A percentile compares a stretch with the other conserved stretches of the same genome.
phyloP scores from a whole-genome alignment of 129 eudicot species.

The Calendula officinalis region DNA sequence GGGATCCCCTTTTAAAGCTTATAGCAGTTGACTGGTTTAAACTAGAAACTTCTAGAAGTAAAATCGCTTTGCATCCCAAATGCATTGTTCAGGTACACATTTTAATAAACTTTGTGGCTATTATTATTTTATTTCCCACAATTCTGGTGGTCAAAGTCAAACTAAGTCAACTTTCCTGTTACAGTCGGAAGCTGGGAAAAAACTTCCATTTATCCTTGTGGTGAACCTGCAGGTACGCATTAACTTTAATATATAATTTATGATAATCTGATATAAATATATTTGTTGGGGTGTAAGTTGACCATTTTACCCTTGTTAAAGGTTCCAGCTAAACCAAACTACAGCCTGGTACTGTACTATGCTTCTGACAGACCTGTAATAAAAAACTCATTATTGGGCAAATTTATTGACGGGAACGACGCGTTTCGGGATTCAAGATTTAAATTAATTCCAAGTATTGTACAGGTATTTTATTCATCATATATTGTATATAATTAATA shows the following conservation, averaged over 20 bases:
- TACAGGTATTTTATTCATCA: slow-evolving; percentile 46
- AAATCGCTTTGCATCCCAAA: slow-evolving; percentile 88
- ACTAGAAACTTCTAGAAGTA: slow-evolving; percentile 51
- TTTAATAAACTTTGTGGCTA: too few species aligned
- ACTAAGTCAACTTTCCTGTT: slow-evolving; percentile 27
- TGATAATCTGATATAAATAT: not conserved
- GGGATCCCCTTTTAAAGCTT: slow-evolving; percentile 93
- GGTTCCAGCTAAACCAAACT: slow-evolving; percentile 97
- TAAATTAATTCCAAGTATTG: slow-evolving; percentile 90
- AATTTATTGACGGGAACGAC: slow-evolving; percentile 83
- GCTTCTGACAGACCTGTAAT: slow-evolving; percentile 95
- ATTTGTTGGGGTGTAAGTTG: slow-evolving; percentile 19
- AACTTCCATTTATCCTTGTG: slow-evolving; percentile 77
- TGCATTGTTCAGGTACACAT: slow-evolving; percentile 72
- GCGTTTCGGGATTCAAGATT: slow-evolving; percentile 86
- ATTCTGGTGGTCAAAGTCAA: slow-evolving; percentile 10
- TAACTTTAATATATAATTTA: not conserved
- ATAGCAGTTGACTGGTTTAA: slow-evolving; percentile 97
- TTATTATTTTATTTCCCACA: not conserved
- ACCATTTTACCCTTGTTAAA: slow-evolving; percentile 30
- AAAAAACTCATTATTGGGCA: slow-evolving; percentile 68
- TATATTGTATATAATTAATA: not conserved
- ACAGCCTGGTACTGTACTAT: slow-evolving; percentile 85
- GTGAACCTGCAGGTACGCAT: slow-evolving; percentile 81
- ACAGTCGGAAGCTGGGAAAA: slow-evolving; percentile 88